These are phyloP conservation scores for Tolypocladium tropicale DNA, from an alignment of 2,329 filamentous ascomycete species.

Conservation along the genomic window DNA sequence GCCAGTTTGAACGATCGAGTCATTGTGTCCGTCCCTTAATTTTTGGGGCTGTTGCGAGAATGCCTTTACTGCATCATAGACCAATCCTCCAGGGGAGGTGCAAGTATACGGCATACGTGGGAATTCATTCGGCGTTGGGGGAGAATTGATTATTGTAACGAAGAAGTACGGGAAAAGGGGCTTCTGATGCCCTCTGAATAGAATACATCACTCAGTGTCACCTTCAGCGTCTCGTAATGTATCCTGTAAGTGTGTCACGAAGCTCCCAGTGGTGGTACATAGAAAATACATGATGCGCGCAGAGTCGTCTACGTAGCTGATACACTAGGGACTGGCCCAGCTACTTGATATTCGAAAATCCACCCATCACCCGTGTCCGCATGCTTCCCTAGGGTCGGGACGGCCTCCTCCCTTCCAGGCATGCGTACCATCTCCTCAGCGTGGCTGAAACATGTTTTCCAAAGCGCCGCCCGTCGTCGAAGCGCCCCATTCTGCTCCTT, in stretches of 20 bases:
- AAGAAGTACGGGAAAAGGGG: background rate
- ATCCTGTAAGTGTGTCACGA: background rate
- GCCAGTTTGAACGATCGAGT: background rate
- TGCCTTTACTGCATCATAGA: background rate
- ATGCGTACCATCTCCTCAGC: background rate
- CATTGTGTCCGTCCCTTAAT: background rate
- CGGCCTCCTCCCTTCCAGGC: background rate
- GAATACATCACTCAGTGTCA: background rate
- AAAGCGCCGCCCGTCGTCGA: background rate
- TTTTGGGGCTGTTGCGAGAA: background rate
- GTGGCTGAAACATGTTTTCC: background rate
- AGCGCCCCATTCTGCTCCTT: background rate
- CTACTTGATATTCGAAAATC: background rate
- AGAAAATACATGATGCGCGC: background rate
- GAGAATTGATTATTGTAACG: background rate
- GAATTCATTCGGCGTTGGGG: background rate
- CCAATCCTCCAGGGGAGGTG: background rate
- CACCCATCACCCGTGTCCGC: background rate
- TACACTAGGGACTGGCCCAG: background rate
- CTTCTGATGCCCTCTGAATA: background rate
- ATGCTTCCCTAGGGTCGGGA: background rate
- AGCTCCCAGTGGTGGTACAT: background rate
- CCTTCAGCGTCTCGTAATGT: background rate
- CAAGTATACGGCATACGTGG: background rate
- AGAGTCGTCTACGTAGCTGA: slow-evolving; percentile 1